Evolutionary conservation across 2,329 filamentous ascomycete genomes (phyloP).

Genomic region (Penicillium hesseltinei): DNA sequence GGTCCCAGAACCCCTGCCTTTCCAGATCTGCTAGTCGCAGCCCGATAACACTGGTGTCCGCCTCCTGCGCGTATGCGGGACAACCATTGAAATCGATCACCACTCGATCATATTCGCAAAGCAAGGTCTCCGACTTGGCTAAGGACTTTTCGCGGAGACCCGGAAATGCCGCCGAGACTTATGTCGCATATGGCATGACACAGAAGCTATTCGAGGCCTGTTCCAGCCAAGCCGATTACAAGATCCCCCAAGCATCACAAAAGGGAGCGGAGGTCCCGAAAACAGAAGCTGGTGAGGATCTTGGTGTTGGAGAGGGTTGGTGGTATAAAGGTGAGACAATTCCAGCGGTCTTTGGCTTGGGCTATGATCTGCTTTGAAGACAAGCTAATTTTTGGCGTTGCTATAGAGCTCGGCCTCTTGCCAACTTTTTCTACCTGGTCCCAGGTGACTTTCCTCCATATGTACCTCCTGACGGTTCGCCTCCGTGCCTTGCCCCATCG

Average conservation of each 20-base stretch:
- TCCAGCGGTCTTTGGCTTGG: neutral
- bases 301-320: constrained; percentile 70
- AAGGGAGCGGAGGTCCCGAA: constrained; percentile 67
- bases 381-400: neutral
- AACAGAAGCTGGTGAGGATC: constrained; percentile 75
- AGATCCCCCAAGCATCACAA: constrained; percentile 65
- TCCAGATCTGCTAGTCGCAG: constrained; percentile 18
- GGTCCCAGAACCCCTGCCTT: constrained; percentile 13
- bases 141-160: constrained; percentile 35
- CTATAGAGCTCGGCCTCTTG: constrained; percentile 68
- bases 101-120: constrained; percentile 17
- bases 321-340: constrained; percentile 73
- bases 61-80: constrained; percentile 5
- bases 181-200: constrained; percentile 76
- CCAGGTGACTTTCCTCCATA: constrained; percentile 92
- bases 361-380: neutral
- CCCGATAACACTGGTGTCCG: neutral
- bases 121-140: constrained; percentile 27
- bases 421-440: constrained; percentile 96
- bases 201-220: constrained; percentile 77
- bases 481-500: constrained; percentile 71
- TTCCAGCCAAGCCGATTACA: constrained; percentile 70
- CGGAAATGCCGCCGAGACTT: constrained; percentile 58
- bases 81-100: constrained; percentile 13
- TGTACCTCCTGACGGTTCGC: constrained; percentile 85